Conservation (phyloP, 495 filamentous ascomycete species). For the Jackrogersella multiformis region DNA sequence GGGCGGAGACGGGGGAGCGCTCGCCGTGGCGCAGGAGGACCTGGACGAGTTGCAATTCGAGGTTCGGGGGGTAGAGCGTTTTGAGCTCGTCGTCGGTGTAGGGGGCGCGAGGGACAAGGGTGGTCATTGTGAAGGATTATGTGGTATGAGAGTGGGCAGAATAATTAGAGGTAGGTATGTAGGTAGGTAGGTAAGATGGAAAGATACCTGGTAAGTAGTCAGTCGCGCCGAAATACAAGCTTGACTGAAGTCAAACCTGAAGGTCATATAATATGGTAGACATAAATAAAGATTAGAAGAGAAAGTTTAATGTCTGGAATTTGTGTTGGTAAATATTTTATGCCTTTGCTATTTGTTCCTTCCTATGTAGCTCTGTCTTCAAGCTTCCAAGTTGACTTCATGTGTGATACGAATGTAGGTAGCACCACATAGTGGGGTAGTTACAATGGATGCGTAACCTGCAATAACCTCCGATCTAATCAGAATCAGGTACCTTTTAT, state of each 20-base stretch:
- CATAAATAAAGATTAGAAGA: too few relatives aligned
- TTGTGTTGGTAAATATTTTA: background rate
- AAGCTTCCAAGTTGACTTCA: background rate
- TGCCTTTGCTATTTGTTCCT: background rate
- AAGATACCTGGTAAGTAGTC: too few relatives aligned
- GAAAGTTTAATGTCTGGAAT: too few relatives aligned
- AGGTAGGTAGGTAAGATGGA: background rate
- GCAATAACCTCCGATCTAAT: too few relatives aligned
- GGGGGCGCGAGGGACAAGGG: slow-evolving; percentile 73
- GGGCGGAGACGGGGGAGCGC: slow-evolving; percentile 82
- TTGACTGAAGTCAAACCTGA: too few relatives aligned
- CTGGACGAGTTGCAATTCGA: slow-evolving; percentile 90
- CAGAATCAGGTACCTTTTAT: too few relatives aligned
- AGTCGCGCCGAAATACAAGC: too few relatives aligned
- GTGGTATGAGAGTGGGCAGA: background rate
- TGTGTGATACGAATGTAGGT: background rate
- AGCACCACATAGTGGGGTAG: too few relatives aligned
- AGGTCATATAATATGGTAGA: too few relatives aligned
- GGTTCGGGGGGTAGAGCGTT: slow-evolving; percentile 77
- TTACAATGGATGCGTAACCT: too few relatives aligned
- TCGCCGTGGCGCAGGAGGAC: slow-evolving; percentile 92
- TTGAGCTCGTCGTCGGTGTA: slow-evolving; percentile 85
- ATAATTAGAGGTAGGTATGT: background rate
- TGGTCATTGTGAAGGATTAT: slow-evolving; percentile 69
- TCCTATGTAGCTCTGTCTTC: background rate